phyloP scores from a whole-genome alignment of 106 monocot genomes.

The Allium cepa region DNA sequence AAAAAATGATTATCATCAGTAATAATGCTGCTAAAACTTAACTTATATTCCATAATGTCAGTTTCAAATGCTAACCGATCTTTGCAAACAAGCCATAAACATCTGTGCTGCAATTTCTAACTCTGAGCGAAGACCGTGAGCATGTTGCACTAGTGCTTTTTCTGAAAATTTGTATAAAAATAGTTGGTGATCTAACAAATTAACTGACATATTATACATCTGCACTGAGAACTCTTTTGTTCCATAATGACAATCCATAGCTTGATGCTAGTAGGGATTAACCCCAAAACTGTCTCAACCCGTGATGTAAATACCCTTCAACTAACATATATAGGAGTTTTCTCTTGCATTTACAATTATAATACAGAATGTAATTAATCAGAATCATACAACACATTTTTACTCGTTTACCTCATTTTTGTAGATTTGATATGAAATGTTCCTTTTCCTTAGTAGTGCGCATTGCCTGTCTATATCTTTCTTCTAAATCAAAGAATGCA shows the following conservation, averaged over 20 bases:
- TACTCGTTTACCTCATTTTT: constrained; percentile 27
- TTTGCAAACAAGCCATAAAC: constrained; percentile 55
- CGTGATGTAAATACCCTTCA: too few species aligned
- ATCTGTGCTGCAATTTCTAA: constrained; percentile 56
- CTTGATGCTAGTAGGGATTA: too few species aligned
- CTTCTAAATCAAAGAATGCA: too few species aligned
- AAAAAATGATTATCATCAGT: too few species aligned
- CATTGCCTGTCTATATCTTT: constrained; percentile 34
- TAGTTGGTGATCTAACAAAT: neutral
- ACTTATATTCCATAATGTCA: constrained; percentile 12
- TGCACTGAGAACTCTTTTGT: too few species aligned
- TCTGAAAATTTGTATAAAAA: constrained; percentile 19
- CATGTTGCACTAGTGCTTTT: constrained; percentile 44
- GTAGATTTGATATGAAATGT: constrained; percentile 45
- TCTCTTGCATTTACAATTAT: too few species aligned
- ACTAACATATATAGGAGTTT: neutral
- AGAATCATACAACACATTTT: too few species aligned
- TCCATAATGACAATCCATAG: too few species aligned
- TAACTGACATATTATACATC: too few species aligned
- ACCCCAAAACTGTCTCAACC: too few species aligned
- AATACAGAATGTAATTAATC: neutral
- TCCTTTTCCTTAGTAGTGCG: constrained; percentile 50
- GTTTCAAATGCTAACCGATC: constrained; percentile 35
- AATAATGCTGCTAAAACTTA: too few species aligned
- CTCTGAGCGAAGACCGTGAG: constrained; percentile 51